phyloP scores from a whole-genome alignment of 2,329 filamentous ascomycete genomes.

The Chaetomium sp. region DNA sequence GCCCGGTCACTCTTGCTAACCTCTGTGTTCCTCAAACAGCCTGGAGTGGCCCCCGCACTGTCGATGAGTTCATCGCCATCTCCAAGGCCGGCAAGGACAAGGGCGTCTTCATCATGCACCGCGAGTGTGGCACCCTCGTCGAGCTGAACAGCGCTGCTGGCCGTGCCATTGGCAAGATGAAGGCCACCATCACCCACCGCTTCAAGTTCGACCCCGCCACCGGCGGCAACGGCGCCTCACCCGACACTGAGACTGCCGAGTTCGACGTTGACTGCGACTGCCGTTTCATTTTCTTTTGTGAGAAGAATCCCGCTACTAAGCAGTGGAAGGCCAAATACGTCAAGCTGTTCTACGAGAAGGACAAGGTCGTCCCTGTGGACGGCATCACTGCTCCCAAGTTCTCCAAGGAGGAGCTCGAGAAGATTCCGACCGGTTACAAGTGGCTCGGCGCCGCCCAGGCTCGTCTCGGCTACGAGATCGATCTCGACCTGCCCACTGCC shows the following conservation, averaged over 20 bases:
- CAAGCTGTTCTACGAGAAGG: slow-evolving; percentile 45
- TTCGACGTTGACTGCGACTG: slow-evolving; percentile 47
- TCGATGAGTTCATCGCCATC: slow-evolving; percentile 43
- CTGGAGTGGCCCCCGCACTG: slow-evolving; percentile 37
- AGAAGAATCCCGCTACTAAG: slow-evolving; percentile 23
- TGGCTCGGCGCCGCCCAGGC: slow-evolving; percentile 42
- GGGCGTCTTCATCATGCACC: slow-evolving; percentile 52
- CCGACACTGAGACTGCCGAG: slow-evolving; percentile 26
- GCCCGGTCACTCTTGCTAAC: neutral
- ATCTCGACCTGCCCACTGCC: slow-evolving; percentile 35
- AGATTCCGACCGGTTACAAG: slow-evolving; percentile 40
- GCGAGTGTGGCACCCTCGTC: slow-evolving; percentile 43
- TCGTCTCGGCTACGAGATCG: slow-evolving; percentile 39
- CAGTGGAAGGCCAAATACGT: slow-evolving; percentile 39
- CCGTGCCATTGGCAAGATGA: slow-evolving; percentile 47
- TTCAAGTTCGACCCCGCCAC: slow-evolving; percentile 27
- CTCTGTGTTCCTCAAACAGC: slow-evolving; percentile 29
- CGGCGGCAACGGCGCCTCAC: neutral
- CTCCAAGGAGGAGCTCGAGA: slow-evolving; percentile 31
- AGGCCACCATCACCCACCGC: slow-evolving; percentile 48
- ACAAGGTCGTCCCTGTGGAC: slow-evolving; percentile 42
- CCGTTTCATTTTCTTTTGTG: slow-evolving; percentile 44
- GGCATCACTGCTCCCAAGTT: slow-evolving; percentile 35
- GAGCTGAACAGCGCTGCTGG: slow-evolving; percentile 34
- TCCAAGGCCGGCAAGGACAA: slow-evolving; percentile 44